These are phyloP conservation scores for Skeletonema costatum DNA, from an alignment of 108 stramenopile genomes.

Conservation along the genomic window DNA sequence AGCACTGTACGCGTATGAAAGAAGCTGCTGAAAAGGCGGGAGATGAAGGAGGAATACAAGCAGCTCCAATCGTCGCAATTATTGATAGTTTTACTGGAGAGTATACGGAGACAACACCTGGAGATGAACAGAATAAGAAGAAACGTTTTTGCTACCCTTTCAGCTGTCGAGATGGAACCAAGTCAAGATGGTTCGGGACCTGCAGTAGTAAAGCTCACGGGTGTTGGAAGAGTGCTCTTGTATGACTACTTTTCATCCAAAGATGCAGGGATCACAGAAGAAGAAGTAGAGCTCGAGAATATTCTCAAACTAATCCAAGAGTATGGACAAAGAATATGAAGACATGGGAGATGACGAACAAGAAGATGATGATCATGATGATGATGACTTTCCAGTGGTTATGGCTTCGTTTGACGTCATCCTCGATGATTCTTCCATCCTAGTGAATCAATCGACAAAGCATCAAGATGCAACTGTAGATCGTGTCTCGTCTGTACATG, in stretches of 20 bases:
- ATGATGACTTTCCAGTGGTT: slow-evolving; percentile 29
- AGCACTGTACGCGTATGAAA: slow-evolving; percentile 8
- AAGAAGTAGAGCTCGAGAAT: slow-evolving; percentile 33
- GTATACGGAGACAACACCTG: not conserved
- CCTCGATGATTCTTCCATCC: slow-evolving; percentile 38
- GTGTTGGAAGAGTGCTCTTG: slow-evolving; percentile 61
- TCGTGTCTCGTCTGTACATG: slow-evolving; percentile 49
- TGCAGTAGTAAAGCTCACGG: slow-evolving; percentile 52
- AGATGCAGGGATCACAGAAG: slow-evolving; percentile 8
- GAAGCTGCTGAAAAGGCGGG: not conserved
- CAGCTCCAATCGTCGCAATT: slow-evolving; percentile 63
- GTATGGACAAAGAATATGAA: slow-evolving; percentile 20
- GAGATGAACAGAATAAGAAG: not conserved
- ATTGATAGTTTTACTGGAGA: slow-evolving; percentile 46
- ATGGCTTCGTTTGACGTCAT: slow-evolving; percentile 65
- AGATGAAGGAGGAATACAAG: slow-evolving; percentile 29
- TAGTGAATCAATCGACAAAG: not conserved
- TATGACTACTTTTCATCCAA: slow-evolving; percentile 42
- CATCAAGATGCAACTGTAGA: not conserved
- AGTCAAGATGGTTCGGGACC: slow-evolving; percentile 18
- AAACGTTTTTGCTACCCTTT: slow-evolving; percentile 61
- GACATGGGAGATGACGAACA: not conserved
- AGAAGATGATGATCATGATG: slow-evolving; percentile 12
- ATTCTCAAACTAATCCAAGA: slow-evolving; percentile 12
- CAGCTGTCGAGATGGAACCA: slow-evolving; percentile 58